Base-by-base conservation (phyloP, 1,284 basidiomycete species). In the Rhodotorula sp. region DNA sequence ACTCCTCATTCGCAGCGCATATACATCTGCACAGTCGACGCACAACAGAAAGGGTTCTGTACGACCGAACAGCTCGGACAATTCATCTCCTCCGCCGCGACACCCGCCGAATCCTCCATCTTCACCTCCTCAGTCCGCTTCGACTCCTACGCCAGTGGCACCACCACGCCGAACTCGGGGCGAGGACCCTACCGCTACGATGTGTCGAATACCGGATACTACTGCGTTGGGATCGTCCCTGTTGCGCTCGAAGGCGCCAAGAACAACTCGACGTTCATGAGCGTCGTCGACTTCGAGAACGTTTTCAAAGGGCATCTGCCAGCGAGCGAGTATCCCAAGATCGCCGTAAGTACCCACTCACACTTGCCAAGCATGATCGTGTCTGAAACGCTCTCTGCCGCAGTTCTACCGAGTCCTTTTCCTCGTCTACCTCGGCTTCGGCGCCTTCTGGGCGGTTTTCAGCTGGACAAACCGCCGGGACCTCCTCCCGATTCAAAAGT, bases 311-410 rank as follows among this genome's bases (percentile, higher is more conserved):
- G 95, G 48, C 87, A 91, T 79, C 84, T 99, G 27, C 87, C 95
- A 6, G 94, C 94, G 6, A 86, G 90, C 4, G 95, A 99, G 80
- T 96, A 97, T 79, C 95, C 95, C n/a, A 99, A 99, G 86, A 90
- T 98, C 77, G 89, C 87, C 72, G 92, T 95, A 79, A 79, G 90
- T 83, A 27, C 29, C n/a, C n/a, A n/a, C n/a, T n/a, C n/a, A n/a
- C n/a, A n/a, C n/a, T n/a, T n/a, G n/a, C n/a, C n/a, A n/a, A n/a
- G n/a, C n/a, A n/a, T n/a, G n/a, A n/a, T n/a, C n/a, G n/a, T n/a
- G n/a, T n/a, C 20, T 24, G 10, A 61, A 13, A 57, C 11, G 10
- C 57, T 22, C 20, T 24, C 48, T 15, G 1, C 5, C 22, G 11
- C 72, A 94, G 91, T 97, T 98, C 81, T 98, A 98, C 82, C 86